Conservation (phyloP, 1,284 basidiomycete genomes). For the Papiliotrema fonsecae region DNA sequence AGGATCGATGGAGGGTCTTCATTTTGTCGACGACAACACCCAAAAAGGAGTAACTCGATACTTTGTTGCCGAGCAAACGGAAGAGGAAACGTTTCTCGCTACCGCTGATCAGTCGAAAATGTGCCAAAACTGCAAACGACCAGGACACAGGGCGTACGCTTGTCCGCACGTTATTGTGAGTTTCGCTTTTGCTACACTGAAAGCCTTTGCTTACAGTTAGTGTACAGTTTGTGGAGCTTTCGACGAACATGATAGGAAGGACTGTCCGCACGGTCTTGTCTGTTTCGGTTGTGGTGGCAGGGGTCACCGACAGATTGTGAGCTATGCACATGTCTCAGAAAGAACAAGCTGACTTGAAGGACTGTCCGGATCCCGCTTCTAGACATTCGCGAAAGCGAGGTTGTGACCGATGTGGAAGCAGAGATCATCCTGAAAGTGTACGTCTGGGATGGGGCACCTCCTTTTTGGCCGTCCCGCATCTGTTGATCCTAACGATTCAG, state of each 20-base stretch:
- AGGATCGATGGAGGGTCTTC: neutral
- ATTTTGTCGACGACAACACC: slow-evolving; percentile 3
- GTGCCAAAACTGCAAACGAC: slow-evolving; percentile 40
- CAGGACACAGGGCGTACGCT: slow-evolving; percentile 32
- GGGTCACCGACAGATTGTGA: slow-evolving; percentile 71
- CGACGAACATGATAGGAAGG: slow-evolving; percentile 74
- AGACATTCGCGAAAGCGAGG: slow-evolving; percentile 42
- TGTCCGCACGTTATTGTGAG: slow-evolving; percentile 40
- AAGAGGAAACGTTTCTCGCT: slow-evolving; percentile 38
- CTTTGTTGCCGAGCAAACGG: slow-evolving; percentile 25
- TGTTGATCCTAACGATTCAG: slow-evolving; percentile 50
- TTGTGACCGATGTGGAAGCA: slow-evolving; percentile 72
- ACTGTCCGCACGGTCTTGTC: slow-evolving; percentile 76
- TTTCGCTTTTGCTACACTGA: too few species aligned
- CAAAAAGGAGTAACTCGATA: slow-evolving; percentile 33
- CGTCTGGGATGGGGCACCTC: too few species aligned
- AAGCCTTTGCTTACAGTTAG: slow-evolving; percentile 47
- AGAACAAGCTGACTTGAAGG: slow-evolving; percentile 48
- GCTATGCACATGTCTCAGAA: slow-evolving; percentile 12
- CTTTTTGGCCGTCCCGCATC: too few species aligned
- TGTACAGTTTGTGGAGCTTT: slow-evolving; percentile 81
- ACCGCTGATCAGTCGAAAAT: slow-evolving; percentile 36
- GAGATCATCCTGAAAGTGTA: slow-evolving; percentile 64
- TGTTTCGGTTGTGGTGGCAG: slow-evolving; percentile 83
- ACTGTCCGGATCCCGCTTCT: slow-evolving; percentile 65